phyloP scores from a whole-genome alignment of 768 basidiomycete genomes.

The Boletus patriciae region DNA sequence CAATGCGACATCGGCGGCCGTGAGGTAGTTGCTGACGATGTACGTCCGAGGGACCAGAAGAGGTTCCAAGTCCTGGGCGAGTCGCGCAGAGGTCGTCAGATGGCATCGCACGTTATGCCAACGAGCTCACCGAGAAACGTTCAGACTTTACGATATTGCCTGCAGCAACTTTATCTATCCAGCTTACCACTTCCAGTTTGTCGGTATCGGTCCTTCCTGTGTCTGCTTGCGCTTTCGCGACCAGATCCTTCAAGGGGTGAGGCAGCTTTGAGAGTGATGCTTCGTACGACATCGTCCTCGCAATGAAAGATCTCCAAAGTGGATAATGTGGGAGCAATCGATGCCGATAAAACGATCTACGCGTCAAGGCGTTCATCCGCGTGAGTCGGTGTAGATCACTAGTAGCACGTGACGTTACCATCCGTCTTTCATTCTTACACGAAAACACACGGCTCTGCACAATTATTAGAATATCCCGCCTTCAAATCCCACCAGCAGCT shows the following conservation, averaged over 20 bases:
- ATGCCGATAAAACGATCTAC: conserved; percentile 24
- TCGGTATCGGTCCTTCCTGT: conserved; percentile 61
- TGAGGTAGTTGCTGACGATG: conserved; percentile 78
- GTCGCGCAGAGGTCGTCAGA: conserved; percentile 3
- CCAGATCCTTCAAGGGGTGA: conserved; percentile 55
- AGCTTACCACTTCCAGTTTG: conserved; percentile 59
- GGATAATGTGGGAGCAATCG: conserved; percentile 16
- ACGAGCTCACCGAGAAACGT: conserved; percentile 47
- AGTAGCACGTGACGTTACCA: conserved; percentile 31
- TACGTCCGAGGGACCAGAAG: conserved; percentile 79
- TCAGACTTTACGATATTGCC: conserved; percentile 49
- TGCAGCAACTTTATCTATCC: conserved; percentile 65
- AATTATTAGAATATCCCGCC: background rate
- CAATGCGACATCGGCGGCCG: conserved; percentile 91
- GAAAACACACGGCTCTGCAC: background rate
- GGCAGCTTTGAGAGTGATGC: conserved; percentile 47
- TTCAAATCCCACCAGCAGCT: background rate
- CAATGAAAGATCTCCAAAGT: conserved; percentile 12
- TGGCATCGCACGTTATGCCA: background rate
- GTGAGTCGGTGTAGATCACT: too few relatives aligned
- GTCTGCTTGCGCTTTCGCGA: conserved; percentile 38
- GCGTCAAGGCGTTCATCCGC: conserved; percentile 23
- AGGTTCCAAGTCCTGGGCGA: conserved; percentile 64
- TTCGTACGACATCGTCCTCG: conserved; percentile 53
- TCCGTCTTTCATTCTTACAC: background rate